A percentile compares a stretch with the other conserved stretches of the same genome.
These are phyloP conservation scores for Leucocoprinus birnbaumii DNA, from an alignment of 768 basidiomycete genomes.

Conservation along the genomic window DNA sequence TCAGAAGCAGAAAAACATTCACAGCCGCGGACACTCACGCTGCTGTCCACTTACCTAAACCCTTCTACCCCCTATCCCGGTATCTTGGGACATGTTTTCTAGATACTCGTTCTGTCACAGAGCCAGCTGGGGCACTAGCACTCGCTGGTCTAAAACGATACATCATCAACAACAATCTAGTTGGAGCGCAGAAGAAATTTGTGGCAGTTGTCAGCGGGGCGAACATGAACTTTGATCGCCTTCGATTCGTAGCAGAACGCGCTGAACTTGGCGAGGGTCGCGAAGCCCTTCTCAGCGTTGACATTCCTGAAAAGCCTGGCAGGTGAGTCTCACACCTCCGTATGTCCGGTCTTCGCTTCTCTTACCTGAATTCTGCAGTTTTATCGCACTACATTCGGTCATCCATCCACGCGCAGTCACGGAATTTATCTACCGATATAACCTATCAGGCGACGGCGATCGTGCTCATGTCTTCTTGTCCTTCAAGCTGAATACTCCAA, in stretches of 20 bases:
- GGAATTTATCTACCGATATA: slow-evolving; percentile 94
- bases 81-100: not conserved
- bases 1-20: not conserved
- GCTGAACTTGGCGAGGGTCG: slow-evolving; percentile 95
- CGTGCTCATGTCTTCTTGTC: slow-evolving; percentile 88
- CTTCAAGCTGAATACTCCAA: slow-evolving; percentile 72
- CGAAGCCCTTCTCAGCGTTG: slow-evolving; percentile 92
- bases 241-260: slow-evolving; percentile 98
- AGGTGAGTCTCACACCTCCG: slow-evolving; percentile 47
- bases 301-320: slow-evolving; percentile 90
- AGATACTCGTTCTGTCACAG: slow-evolving; percentile 96
- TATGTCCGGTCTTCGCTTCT: slow-evolving; percentile 1
- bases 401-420: slow-evolving; percentile 93
- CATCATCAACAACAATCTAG: slow-evolving; percentile 75
- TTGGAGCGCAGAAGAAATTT: slow-evolving; percentile 83
- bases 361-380: slow-evolving; percentile 44
- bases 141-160: slow-evolving; percentile 90
- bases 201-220: slow-evolving; percentile 94
- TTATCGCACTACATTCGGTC: slow-evolving; percentile 79
- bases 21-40: not conserved
- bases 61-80: not conserved
- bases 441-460: slow-evolving; percentile 44
- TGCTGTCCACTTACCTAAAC: slow-evolving; percentile 1
- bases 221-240: slow-evolving; percentile 97
- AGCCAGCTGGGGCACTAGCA: slow-evolving; percentile 92